These are phyloP conservation scores for Wickerhamiella vanderwaltii DNA, from an alignment of 805 yeast genomes.

Conservation along the genomic window DNA sequence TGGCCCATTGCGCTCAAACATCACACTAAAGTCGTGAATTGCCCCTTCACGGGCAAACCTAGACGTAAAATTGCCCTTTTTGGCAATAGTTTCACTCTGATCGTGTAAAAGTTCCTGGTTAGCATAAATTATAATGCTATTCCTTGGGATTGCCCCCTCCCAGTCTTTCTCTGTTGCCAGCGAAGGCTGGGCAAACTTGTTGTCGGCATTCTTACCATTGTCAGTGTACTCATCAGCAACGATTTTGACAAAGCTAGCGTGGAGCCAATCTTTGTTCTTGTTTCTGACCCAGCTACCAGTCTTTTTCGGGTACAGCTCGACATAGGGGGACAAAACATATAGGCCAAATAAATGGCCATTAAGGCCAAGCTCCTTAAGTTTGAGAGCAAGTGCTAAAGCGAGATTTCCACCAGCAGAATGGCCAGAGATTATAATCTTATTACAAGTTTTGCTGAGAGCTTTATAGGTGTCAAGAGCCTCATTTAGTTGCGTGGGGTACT, in stretches of 20 bases:
- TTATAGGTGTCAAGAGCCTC: constrained; percentile 1
- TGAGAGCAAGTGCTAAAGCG: not conserved
- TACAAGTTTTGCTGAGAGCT: not conserved
- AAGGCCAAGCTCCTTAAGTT: not conserved
- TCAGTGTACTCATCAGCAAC: not conserved
- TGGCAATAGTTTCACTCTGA: not conserved
- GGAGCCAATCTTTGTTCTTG: not conserved
- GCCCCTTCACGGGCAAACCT: not conserved
- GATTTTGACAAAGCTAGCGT: not conserved
- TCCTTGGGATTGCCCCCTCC: constrained; percentile 1
- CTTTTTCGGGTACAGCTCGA: not conserved
- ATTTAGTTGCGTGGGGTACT: constrained; percentile 5
- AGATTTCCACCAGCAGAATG: constrained; percentile 6
- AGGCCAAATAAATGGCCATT: not conserved
- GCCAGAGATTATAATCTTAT: constrained; percentile 1
- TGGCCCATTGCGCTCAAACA: constrained; percentile 2
- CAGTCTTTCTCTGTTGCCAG: constrained; percentile 2
- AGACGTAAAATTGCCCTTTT: not conserved
- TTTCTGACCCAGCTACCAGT: constrained; percentile 1
- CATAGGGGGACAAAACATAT: not conserved
- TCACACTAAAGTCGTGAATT: constrained; percentile 2
- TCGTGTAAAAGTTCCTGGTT: constrained; percentile 2
- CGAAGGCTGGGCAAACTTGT: constrained; percentile 1
- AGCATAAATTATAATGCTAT: not conserved
- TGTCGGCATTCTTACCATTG: not conserved